Conservation (phyloP, 2,329 filamentous ascomycete species). For the Dissoconium aciculare region DNA sequence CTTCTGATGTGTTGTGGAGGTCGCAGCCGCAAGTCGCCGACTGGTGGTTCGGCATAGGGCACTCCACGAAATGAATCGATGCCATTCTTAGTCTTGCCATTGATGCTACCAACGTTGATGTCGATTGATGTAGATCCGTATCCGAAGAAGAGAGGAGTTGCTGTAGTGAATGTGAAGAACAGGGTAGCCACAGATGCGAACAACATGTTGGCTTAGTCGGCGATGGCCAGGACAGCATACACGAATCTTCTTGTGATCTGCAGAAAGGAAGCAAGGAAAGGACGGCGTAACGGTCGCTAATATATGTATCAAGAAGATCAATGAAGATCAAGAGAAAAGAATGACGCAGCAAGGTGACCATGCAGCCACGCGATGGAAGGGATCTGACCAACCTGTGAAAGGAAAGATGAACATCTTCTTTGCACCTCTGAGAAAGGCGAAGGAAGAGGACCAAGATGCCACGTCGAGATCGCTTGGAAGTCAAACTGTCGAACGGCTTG, state of each 20-base stretch:
- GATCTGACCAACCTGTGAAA: no score
- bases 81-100: constrained; percentile 31
- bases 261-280: not conserved
- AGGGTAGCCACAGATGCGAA: not conserved
- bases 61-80: constrained; percentile 62
- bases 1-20: constrained; percentile 48
- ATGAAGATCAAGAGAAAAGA: no score
- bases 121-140: constrained; percentile 31
- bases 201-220: not conserved
- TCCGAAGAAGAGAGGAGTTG: not conserved
- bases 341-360: no score
- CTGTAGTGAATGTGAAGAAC: not conserved
- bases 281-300: not conserved
- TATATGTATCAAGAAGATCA: no score
- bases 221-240: not conserved
- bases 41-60: constrained; percentile 57
- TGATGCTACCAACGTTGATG: constrained; percentile 42
- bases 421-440: no score
- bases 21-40: constrained; percentile 50
- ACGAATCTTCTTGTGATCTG: no score
- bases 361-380: no score
- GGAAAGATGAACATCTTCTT: no score
- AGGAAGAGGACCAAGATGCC: no score
- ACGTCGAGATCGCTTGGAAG: no score
- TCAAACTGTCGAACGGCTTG: no score